Conservation (phyloP, 345 rosid genomes). For the Salix arbutifolia region DNA sequence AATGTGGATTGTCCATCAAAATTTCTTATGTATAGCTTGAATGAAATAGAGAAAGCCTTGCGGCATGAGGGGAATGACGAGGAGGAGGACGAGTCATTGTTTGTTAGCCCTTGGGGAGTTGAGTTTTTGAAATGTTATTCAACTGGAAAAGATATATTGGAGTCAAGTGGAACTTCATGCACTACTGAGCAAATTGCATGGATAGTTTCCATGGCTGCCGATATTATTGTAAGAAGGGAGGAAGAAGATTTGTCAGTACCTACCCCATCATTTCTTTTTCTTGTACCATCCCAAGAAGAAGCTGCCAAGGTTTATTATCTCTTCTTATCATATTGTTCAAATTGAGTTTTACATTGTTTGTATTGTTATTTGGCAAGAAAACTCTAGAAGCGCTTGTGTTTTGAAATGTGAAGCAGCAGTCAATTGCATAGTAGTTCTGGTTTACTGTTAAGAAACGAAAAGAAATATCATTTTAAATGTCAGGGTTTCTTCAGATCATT, state of each 20-base stretch:
- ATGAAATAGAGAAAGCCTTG: slow-evolving; percentile 51
- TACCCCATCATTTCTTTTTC: slow-evolving; percentile 68
- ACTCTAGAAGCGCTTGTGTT: no score
- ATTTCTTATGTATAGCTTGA: slow-evolving; percentile 58
- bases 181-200: slow-evolving; percentile 70
- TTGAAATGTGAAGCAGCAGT: not conserved
- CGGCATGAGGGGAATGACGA: slow-evolving; percentile 22
- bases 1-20: slow-evolving; percentile 44
- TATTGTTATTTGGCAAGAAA: no score
- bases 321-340: not conserved
- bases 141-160: slow-evolving; percentile 54
- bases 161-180: slow-evolving; percentile 56
- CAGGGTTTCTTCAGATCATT: not conserved
- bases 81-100: slow-evolving; percentile 42
- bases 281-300: slow-evolving; percentile 78
- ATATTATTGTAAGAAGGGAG: slow-evolving; percentile 66
- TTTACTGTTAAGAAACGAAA: not conserved
- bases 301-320: slow-evolving; percentile 54
- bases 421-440: not conserved
- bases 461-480: not conserved
- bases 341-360: no score
- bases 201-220: slow-evolving; percentile 73
- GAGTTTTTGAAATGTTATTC: slow-evolving; percentile 71
- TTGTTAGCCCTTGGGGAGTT: slow-evolving; percentile 66
- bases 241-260: slow-evolving; percentile 41